phyloP scores from a whole-genome alignment of 2,329 filamentous ascomycete species.

The Claviceps sp. region DNA sequence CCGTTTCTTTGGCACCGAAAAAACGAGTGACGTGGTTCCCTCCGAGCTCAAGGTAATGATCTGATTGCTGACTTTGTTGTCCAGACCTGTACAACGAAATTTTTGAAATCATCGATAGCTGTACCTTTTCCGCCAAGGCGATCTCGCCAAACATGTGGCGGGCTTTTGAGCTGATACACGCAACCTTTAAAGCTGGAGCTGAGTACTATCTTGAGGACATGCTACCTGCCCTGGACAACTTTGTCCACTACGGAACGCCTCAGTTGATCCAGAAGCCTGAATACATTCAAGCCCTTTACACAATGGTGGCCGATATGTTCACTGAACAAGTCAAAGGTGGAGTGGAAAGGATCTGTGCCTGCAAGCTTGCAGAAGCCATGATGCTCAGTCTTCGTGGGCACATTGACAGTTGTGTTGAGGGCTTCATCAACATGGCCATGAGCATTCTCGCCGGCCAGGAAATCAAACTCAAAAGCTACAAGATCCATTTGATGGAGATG shows the following conservation, averaged over 20 bases:
- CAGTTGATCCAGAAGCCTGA: slow-evolving; percentile 70
- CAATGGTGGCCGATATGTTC: slow-evolving; percentile 95
- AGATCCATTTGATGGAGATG: slow-evolving; percentile 97
- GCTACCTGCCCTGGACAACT: slow-evolving; percentile 95
- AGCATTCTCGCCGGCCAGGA: slow-evolving; percentile 60
- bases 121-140: slow-evolving; percentile 90
- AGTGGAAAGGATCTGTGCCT: slow-evolving; percentile 90
- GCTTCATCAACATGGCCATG: slow-evolving; percentile 87
- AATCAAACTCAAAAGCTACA: slow-evolving; percentile 80
- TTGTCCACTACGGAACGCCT: slow-evolving; percentile 79
- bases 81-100: slow-evolving; percentile 90
- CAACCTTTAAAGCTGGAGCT: slow-evolving; percentile 92
- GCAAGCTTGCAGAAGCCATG: slow-evolving; percentile 92
- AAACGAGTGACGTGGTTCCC: too few species aligned
- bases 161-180: slow-evolving; percentile 91
- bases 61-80: neutral
- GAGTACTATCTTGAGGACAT: slow-evolving; percentile 98
- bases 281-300: slow-evolving; percentile 77
- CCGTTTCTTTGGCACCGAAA: too few species aligned
- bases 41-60: too few species aligned
- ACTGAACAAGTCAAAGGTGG: slow-evolving; percentile 81
- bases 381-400: slow-evolving; percentile 88
- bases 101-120: slow-evolving; percentile 98
- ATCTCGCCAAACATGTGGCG: slow-evolving; percentile 98
- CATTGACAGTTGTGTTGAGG: slow-evolving; percentile 76